Evolutionary conservation across 2,329 filamentous ascomycete species (phyloP), one percentile per base, ranked within the genome.

Genomic region (Fusarium tjaetaba): DNA sequence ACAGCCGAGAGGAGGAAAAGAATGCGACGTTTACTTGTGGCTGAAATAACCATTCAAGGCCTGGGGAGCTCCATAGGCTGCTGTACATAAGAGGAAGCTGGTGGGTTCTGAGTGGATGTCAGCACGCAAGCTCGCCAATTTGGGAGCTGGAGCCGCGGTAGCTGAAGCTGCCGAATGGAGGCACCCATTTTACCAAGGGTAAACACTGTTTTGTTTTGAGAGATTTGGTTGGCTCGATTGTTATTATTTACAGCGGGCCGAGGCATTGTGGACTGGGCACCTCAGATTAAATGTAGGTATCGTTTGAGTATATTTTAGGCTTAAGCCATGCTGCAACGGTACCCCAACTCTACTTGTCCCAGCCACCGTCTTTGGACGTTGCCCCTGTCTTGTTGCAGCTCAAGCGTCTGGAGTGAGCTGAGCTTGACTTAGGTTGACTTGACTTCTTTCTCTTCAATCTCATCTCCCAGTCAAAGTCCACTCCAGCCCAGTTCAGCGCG

Each of bases 341-440:
- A 73, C 71, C 24, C 61, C 11, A n/a, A 11, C 26, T 64, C 42
- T 58, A 73, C 71, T 30, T 70, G 15, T 63, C 71, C 71, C 71
- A 73, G 68, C 71, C 71, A 73, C 71, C 71, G 48, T 63, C 32
- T 55, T 65, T 71, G 56, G 24, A 26, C 26, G 28, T 56, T 51
- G 52, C 72, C 67, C 60, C 71, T 73, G 70, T 68, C 51, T 34
- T 74, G 70, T 32, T 68, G 70, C 59, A 69, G 70, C 70, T 70
- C 51, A 51, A 55, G 41, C 38, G 36, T 62, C 65, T 70, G 48
- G 65, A 70, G 68, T 71, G 68, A 72, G 69, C 71, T 73, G 71
- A 74, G 71, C 71, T 72, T 64, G 56, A 32, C 46, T 26, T n/a
- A n/a, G n/a, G n/a, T n/a, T 45, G 46, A 32, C 46, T 26, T 45